Evolutionary conservation across 768 basidiomycete species (phyloP).

Genomic region (Chalciporus sphaerocephalus): DNA sequence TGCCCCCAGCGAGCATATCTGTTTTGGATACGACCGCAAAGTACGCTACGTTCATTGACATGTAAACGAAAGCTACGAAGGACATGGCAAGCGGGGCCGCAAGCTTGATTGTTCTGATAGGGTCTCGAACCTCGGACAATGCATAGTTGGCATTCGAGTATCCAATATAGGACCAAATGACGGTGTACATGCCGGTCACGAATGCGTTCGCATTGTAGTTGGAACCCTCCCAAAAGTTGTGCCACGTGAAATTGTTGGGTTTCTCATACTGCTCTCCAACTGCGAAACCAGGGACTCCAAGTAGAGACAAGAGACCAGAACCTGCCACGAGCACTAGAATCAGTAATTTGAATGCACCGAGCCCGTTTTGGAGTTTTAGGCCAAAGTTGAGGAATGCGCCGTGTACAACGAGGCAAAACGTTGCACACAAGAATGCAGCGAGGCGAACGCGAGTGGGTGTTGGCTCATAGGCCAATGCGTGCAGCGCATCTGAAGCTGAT

Average conservation of each 20-base stretch:
- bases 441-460: constrained; percentile 47
- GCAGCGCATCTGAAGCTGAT: constrained; percentile 50
- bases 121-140: constrained; percentile 65
- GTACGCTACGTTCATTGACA: constrained; percentile 68
- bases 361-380: constrained; percentile 56
- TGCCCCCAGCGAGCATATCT: constrained; percentile 60
- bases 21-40: constrained; percentile 68
- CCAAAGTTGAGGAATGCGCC: constrained; percentile 52
- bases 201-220: constrained; percentile 54
- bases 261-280: constrained; percentile 48
- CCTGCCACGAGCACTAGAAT: constrained; percentile 48
- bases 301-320: constrained; percentile 51
- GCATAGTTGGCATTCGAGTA: constrained; percentile 76
- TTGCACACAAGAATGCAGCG: constrained; percentile 52
- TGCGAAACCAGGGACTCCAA: constrained; percentile 45
- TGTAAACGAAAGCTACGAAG: constrained; percentile 54
- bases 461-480: constrained; percentile 46
- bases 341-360: constrained; percentile 60
- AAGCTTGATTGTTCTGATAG: constrained; percentile 63
- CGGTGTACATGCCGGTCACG: constrained; percentile 60
- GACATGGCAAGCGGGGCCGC: constrained; percentile 66
- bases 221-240: constrained; percentile 60
- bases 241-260: constrained; percentile 58
- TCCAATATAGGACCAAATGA: constrained; percentile 72
- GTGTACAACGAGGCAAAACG: constrained; percentile 55